phyloP scores from a whole-genome alignment of 1,284 basidiomycete genomes.

The Leccinum subrobustum region DNA sequence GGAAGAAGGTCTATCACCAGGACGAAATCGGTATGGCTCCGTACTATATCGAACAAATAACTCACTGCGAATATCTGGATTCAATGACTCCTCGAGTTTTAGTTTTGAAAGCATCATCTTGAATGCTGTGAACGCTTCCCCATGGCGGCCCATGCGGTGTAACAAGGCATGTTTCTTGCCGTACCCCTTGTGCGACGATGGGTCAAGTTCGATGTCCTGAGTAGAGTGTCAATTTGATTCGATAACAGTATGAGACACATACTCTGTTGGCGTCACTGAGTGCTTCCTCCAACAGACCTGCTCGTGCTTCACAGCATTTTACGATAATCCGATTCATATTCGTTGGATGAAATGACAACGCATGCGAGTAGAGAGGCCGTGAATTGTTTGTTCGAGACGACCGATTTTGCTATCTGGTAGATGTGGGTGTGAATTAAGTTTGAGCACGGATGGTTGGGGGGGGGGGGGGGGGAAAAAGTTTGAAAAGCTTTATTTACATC shows the following conservation, averaged over 20 bases:
- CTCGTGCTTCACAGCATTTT: slow-evolving; percentile 6
- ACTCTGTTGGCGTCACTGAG: background rate
- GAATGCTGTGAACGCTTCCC: background rate
- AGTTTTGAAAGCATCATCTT: background rate
- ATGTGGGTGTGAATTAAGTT: background rate
- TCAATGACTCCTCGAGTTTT: background rate
- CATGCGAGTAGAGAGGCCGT: slow-evolving; percentile 1
- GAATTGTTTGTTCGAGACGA: background rate
- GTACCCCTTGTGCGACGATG: slow-evolving; percentile 1
- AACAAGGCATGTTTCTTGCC: background rate
- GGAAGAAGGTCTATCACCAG: background rate
- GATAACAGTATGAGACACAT: background rate
- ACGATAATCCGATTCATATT: background rate
- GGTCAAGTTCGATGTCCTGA: background rate
- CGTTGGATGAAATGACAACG: background rate
- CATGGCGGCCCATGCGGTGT: background rate
- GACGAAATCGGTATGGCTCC: background rate
- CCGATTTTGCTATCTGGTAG: background rate
- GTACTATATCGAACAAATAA: background rate
- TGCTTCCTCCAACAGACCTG: background rate
- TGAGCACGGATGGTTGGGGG: too few species aligned
- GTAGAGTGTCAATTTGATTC: background rate
- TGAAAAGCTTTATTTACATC: too few species aligned
- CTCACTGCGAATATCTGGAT: background rate
- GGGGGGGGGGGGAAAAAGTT: too few species aligned